Conservation (phyloP, 1,284 basidiomycete genomes). For the Ustilago bromivora region DNA sequence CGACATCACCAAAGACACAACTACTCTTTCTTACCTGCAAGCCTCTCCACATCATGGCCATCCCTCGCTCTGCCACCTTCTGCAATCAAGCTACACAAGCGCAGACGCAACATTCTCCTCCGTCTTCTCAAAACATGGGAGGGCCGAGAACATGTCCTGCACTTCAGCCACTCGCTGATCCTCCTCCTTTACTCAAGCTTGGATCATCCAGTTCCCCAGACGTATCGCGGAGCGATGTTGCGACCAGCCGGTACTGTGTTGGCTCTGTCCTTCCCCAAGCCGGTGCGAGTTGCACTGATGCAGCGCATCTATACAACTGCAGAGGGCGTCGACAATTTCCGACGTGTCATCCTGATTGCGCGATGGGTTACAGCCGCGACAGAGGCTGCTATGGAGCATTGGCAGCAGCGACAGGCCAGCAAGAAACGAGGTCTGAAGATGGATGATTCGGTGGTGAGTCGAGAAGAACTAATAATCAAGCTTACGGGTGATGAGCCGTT, state of each 20-base stretch:
- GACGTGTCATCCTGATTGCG: conserved; percentile 42
- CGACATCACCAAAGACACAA: conserved; percentile 2
- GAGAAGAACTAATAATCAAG: conserved; percentile 12
- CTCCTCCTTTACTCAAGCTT: conserved; percentile 43
- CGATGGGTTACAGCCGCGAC: conserved; percentile 40
- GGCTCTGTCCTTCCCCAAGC: conserved; percentile 27
- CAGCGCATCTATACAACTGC: conserved; percentile 50
- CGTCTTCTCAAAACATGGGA: conserved; percentile 46
- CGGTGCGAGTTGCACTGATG: conserved; percentile 33
- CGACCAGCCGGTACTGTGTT: conserved; percentile 31
- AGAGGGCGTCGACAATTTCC: conserved; percentile 48
- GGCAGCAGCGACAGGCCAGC: conserved; percentile 20
- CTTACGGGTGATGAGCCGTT: conserved; percentile 33
- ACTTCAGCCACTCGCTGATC: conserved; percentile 43
- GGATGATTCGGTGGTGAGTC: not conserved
- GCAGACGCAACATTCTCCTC: conserved; percentile 28
- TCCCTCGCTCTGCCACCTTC: conserved; percentile 27
- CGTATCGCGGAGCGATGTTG: conserved; percentile 21
- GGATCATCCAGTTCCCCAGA: conserved; percentile 29
- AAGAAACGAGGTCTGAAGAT: not conserved
- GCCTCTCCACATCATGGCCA: conserved; percentile 35
- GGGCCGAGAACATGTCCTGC: conserved; percentile 40
- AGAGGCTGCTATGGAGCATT: conserved; percentile 42
- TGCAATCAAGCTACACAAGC: conserved; percentile 32
- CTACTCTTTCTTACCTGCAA: conserved; percentile 13